phyloP scores from a whole-genome alignment of 257 asterid species.

The Solanum neorickii region DNA sequence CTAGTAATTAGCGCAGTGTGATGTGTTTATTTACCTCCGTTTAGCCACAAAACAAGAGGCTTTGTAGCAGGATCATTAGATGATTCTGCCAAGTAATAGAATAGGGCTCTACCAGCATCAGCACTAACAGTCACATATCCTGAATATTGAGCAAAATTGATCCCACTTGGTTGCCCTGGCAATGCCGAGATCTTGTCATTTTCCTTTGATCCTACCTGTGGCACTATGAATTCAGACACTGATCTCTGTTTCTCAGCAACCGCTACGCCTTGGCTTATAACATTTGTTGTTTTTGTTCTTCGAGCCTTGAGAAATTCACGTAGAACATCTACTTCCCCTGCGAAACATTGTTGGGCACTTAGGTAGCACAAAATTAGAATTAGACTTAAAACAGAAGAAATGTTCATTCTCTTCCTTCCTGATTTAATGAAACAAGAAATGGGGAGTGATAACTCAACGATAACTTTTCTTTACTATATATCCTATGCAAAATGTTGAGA shows the following conservation, averaged over 20 bases:
- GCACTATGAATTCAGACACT: not conserved
- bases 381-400: not conserved
- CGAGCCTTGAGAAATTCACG: not conserved
- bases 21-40: slow-evolving; percentile 22
- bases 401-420: not conserved
- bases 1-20: too few relatives aligned
- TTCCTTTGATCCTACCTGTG: slow-evolving; percentile 13
- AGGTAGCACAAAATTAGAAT: not conserved
- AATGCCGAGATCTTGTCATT: slow-evolving; percentile 19
- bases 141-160: slow-evolving; percentile 21
- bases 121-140: slow-evolving; percentile 23
- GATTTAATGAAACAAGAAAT: not conserved
- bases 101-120: slow-evolving; percentile 16
- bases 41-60: slow-evolving; percentile 38
- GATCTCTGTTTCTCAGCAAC: not conserved
- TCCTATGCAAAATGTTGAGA: not conserved
- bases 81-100: slow-evolving; percentile 24
- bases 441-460: not conserved
- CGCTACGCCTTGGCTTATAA: not conserved
- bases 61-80: slow-evolving; percentile 5
- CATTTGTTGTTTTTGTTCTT: not conserved
- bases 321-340: not conserved
- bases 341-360: not conserved
- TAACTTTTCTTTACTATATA: not conserved
- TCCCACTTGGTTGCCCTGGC: slow-evolving; percentile 28